Evolutionary conservation across 2,329 filamentous ascomycete genomes (phyloP).

Genomic region (Daldinia eschscholtzii): DNA sequence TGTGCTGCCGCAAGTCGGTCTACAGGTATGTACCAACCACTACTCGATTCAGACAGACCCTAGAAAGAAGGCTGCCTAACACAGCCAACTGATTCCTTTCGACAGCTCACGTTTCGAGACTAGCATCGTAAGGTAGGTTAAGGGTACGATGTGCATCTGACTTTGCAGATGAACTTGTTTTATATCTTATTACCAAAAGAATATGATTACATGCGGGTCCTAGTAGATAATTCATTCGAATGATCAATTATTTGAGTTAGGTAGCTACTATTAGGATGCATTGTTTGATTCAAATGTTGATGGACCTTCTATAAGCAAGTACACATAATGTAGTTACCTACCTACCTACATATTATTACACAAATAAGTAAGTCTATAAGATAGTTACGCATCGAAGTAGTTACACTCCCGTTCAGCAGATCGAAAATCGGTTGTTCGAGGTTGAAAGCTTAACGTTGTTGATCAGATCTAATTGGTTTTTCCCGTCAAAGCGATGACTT

Average conservation of each 20-base stretch:
- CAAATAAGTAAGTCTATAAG: no score
- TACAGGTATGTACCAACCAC: background rate
- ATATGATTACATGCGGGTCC: no score
- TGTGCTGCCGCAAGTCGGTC: background rate
- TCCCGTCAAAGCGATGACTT: constrained; percentile 26
- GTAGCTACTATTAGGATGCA: background rate
- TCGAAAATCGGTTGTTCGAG: background rate
- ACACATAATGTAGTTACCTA: background rate
- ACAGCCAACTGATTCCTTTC: constrained; percentile 24
- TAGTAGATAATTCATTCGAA: background rate
- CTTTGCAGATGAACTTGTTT: constrained; percentile 4
- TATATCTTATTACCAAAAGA: background rate
- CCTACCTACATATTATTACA: background rate
- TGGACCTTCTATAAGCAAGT: background rate
- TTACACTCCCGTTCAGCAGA: background rate
- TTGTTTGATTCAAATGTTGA: constrained; percentile 1
- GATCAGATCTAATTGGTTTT: constrained; percentile 14
- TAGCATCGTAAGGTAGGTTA: background rate
- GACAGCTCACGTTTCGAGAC: constrained; percentile 27
- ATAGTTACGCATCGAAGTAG: background rate
- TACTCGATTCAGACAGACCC: constrained; percentile 28
- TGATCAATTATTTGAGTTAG: background rate
- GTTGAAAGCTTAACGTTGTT: constrained; percentile 13
- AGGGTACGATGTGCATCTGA: constrained; percentile 2
- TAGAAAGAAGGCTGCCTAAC: constrained; percentile 16